These are phyloP conservation scores for Conticribra weissflogii DNA, from an alignment of 108 stramenopile genomes.

Conservation along the genomic window DNA sequence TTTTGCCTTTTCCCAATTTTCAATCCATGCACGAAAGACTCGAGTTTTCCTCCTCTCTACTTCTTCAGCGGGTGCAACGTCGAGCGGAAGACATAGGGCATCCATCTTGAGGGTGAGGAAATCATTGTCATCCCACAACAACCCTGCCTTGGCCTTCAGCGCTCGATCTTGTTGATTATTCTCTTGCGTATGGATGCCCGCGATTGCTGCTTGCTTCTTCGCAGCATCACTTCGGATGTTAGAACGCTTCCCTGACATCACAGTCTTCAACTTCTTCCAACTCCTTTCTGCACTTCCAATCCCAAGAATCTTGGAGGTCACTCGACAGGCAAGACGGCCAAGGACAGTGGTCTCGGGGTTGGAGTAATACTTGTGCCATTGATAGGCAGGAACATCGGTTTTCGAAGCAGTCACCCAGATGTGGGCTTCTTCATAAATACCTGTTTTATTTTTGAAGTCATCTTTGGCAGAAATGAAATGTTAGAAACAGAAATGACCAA, in stretches of 20 bases:
- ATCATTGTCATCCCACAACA: background rate
- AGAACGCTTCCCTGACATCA: background rate
- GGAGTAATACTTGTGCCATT: background rate
- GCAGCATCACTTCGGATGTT: no score
- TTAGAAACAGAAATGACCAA: no score
- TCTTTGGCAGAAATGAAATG: no score
- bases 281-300: background rate
- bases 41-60: background rate
- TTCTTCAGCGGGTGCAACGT: background rate
- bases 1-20: background rate
- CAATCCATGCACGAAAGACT: background rate
- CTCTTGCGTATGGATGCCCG: no score
- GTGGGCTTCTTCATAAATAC: background rate
- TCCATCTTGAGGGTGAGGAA: background rate
- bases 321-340: background rate
- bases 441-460: constrained; percentile 2
- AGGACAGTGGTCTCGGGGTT: background rate
- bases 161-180: background rate
- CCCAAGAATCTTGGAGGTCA: background rate
- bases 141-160: background rate
- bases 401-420: constrained; percentile 13
- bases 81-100: background rate
- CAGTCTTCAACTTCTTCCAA: background rate
- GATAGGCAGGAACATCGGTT: background rate
- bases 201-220: no score